Conservation (phyloP, 2,329 filamentous ascomycete genomes). For the Verticillium albo-atrum region DNA sequence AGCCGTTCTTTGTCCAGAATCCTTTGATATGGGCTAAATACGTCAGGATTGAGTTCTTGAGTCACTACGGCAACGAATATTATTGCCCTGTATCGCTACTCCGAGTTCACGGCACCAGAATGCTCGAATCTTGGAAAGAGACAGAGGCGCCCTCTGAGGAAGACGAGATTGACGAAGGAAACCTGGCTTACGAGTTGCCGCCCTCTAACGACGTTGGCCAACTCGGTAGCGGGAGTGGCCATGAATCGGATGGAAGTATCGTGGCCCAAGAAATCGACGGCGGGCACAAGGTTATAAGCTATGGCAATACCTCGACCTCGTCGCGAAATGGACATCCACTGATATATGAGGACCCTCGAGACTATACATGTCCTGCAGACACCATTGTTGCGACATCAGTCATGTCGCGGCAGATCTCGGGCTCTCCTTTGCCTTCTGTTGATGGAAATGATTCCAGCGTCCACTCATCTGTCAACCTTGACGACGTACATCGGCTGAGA, state of each 20-base stretch:
- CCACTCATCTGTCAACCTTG: not conserved
- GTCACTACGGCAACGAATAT: slow-evolving; percentile 93
- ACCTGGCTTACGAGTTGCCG: too few relatives aligned
- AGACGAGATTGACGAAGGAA: slow-evolving; percentile 40
- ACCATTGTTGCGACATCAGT: not conserved
- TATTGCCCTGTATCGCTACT: slow-evolving; percentile 92
- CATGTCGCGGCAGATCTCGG: not conserved
- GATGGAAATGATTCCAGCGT: not conserved
- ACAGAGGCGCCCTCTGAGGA: slow-evolving; percentile 66
- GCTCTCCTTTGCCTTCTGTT: not conserved
- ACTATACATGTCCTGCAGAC: not conserved
- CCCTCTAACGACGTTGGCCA: not conserved
- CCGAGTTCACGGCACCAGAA: slow-evolving; percentile 90
- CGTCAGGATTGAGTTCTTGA: slow-evolving; percentile 83
- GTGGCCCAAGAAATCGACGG: not conserved
- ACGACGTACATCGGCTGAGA: not conserved
- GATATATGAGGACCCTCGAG: too few relatives aligned
- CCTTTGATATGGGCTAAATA: slow-evolving; percentile 96
- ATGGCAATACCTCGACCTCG: not conserved
- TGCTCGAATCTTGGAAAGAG: slow-evolving; percentile 90
- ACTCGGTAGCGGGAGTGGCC: not conserved
- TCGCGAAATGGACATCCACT: not conserved
- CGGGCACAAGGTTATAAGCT: not conserved
- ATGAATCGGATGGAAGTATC: not conserved
- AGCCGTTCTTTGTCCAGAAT: slow-evolving; percentile 90